phyloP scores from a whole-genome alignment of 371 early-diverging fungal species.

The Rhizopus delemar region DNA sequence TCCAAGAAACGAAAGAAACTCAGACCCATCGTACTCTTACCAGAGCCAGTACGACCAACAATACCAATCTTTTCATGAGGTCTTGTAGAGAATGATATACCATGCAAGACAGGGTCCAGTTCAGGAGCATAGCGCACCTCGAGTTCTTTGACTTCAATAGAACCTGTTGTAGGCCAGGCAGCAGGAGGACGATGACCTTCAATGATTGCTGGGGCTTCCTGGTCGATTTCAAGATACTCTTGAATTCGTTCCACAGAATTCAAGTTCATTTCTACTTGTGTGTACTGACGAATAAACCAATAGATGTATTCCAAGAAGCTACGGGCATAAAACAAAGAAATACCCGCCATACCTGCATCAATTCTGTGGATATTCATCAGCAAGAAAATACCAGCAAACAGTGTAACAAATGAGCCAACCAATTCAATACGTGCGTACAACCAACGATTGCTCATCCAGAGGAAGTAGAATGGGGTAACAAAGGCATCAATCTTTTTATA shows the following conservation, averaged over 20 bases:
- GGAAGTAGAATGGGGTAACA: constrained; percentile 74
- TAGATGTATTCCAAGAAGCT: constrained; percentile 55
- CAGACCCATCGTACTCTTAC: constrained; percentile 77
- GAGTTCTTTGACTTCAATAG: constrained; percentile 65
- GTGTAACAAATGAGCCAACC: constrained; percentile 68
- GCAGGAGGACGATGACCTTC: constrained; percentile 53
- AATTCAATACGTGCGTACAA: constrained; percentile 71
- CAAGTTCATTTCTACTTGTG: constrained; percentile 79
- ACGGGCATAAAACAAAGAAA: constrained; percentile 79
- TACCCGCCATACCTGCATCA: constrained; percentile 82
- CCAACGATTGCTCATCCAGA: constrained; percentile 91
- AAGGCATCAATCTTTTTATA: constrained; percentile 61
- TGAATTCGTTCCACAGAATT: constrained; percentile 85
- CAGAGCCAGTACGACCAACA: constrained; percentile 79
- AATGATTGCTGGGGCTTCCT: constrained; percentile 63
- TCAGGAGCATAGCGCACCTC: constrained; percentile 68
- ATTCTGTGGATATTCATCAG: constrained; percentile 54
- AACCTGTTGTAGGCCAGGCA: constrained; percentile 76
- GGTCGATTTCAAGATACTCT: constrained; percentile 73
- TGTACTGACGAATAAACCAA: constrained; percentile 58
- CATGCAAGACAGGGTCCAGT: constrained; percentile 66
- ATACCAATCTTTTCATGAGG: constrained; percentile 78
- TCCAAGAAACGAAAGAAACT: constrained; percentile 80
- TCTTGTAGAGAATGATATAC: constrained; percentile 62
- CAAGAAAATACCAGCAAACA: constrained; percentile 65